phyloP scores from a whole-genome alignment of 768 basidiomycete genomes.

The Coprinopsis cinerea region DNA sequence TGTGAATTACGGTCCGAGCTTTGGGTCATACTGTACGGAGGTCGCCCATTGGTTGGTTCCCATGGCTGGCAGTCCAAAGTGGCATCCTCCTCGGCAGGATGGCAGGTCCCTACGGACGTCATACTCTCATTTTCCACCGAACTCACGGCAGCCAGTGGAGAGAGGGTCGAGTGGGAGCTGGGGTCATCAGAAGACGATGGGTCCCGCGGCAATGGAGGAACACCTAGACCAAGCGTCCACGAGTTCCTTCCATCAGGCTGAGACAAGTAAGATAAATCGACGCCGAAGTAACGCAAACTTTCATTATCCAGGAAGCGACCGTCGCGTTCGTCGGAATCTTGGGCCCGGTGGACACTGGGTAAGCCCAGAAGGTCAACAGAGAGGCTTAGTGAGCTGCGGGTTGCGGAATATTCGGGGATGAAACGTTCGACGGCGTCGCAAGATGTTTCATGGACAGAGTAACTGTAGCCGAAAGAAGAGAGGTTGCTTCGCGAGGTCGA shows the following conservation, averaged over 20 bases:
- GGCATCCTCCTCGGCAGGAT: not conserved
- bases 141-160: not conserved
- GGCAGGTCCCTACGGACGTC: not conserved
- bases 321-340: not conserved
- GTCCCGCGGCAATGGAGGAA: not conserved
- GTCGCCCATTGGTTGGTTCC: not conserved
- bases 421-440: not conserved
- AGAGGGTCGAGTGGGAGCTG: constrained; percentile 2
- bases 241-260: constrained; percentile 25
- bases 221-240: constrained; percentile 25
- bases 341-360: not conserved
- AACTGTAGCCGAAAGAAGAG: not conserved
- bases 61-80: not conserved
- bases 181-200: constrained; percentile 4
- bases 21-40: too few relatives aligned
- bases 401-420: not conserved
- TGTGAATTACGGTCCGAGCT: too few relatives aligned
- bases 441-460: not conserved
- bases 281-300: constrained; percentile 7
- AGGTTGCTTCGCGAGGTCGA: constrained; percentile 2
- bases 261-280: constrained; percentile 14
- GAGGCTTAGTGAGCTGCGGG: constrained; percentile 7
- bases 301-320: constrained; percentile 4
- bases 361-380: constrained; percentile 7
- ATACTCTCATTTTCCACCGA: not conserved